These are phyloP conservation scores for Euphorbia pulcherrima DNA, from an alignment of 345 rosid genomes.

Conservation along the genomic window DNA sequence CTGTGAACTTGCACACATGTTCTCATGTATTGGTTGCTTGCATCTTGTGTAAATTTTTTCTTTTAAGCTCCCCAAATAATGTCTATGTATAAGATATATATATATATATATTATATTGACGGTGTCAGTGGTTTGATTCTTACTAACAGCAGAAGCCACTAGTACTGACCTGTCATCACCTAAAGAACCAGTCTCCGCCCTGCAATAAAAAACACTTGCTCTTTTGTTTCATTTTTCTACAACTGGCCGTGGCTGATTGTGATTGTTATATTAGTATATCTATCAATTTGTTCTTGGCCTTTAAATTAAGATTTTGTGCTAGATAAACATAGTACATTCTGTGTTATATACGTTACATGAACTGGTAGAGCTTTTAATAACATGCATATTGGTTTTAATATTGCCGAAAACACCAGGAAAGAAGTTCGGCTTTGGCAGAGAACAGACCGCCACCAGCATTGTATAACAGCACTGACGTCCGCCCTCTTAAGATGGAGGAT, in stretches of 20 bases:
- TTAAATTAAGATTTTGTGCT: background rate
- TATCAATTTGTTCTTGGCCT: too few relatives aligned
- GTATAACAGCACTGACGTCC: constrained; percentile 69
- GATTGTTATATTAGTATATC: too few relatives aligned
- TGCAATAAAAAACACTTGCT: too few relatives aligned
- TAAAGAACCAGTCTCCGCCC: too few relatives aligned
- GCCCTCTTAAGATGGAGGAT: constrained; percentile 74
- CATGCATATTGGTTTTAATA: background rate
- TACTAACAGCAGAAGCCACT: too few relatives aligned
- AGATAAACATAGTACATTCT: background rate
- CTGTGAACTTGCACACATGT: background rate
- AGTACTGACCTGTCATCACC: too few relatives aligned
- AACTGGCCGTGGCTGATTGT: too few relatives aligned
- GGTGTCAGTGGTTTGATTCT: too few relatives aligned
- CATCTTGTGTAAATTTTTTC: background rate
- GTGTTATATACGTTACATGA: background rate
- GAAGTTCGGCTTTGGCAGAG: constrained; percentile 53
- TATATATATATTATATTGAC: too few relatives aligned
- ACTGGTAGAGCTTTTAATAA: too few relatives aligned
- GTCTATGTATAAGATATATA: background rate
- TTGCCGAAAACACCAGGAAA: constrained; percentile 52
- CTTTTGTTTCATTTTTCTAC: too few relatives aligned
- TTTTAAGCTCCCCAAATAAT: background rate
- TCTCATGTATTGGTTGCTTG: background rate
- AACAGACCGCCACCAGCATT: constrained; percentile 59